phyloP scores from a whole-genome alignment of 2,329 filamentous ascomycete genomes.

The Colletotrichum tamarilloi region DNA sequence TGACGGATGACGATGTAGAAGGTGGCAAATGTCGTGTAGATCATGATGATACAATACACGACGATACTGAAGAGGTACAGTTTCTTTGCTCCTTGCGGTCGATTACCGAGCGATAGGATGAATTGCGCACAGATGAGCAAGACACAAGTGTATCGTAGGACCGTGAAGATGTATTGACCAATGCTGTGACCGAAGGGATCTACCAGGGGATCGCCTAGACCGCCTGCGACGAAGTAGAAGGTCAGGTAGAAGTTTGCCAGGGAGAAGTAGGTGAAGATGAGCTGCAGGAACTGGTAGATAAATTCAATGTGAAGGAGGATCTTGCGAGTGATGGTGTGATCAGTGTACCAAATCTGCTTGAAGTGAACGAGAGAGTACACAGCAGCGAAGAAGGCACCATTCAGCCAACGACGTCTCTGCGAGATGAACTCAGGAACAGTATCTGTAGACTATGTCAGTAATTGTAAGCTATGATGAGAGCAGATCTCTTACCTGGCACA shows the following conservation, averaged over 20 bases:
- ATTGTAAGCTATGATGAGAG: neutral
- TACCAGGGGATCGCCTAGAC: constrained; percentile 79
- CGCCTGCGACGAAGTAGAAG: constrained; percentile 97
- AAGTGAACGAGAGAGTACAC: constrained; percentile 98
- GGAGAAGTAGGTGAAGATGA: constrained; percentile 97
- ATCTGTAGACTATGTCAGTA: constrained; percentile 63
- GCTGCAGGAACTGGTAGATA: constrained; percentile 90
- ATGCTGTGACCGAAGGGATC: constrained; percentile 94
- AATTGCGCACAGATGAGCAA: constrained; percentile 95
- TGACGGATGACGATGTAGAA: constrained; percentile 92
- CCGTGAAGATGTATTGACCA: constrained; percentile 84
- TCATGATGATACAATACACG: constrained; percentile 93
- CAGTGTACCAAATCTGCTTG: constrained; percentile 90
- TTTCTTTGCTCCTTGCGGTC: constrained; percentile 92
- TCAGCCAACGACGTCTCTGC: constrained; percentile 95
- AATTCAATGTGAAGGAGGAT: constrained; percentile 94
- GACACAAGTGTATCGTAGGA: constrained; percentile 86
- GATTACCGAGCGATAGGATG: constrained; percentile 94
- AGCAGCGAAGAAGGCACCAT: constrained; percentile 97
- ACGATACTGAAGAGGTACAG: constrained; percentile 91
- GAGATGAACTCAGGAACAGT: constrained; percentile 96
- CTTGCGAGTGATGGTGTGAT: constrained; percentile 91
- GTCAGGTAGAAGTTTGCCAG: constrained; percentile 99
- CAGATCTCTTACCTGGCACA: constrained; percentile 79
- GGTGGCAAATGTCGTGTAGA: constrained; percentile 90